phyloP scores from a whole-genome alignment of 2,329 filamentous ascomycete species.

The Thielaviopsis populi region DNA sequence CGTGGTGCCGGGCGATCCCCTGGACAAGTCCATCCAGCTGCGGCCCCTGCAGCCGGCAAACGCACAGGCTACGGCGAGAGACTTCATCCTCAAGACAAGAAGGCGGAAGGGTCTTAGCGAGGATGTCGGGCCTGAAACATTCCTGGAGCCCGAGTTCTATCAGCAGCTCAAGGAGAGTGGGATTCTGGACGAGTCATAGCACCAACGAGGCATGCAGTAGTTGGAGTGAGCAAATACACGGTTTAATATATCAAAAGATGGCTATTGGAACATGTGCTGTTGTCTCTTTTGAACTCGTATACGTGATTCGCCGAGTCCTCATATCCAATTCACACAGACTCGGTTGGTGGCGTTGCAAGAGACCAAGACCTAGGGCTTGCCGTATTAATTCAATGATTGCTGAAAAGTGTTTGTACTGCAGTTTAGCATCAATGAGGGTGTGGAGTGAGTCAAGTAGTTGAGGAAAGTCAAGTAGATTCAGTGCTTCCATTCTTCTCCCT shows the following conservation, averaged over 20 bases:
- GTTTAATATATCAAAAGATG: neutral
- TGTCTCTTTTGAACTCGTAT: neutral
- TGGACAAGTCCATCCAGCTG: conserved; percentile 73
- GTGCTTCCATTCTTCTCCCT: neutral
- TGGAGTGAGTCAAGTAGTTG: no score
- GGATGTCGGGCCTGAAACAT: conserved; percentile 90
- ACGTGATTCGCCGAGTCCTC: neutral
- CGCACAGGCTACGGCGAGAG: conserved; percentile 77
- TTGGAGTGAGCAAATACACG: neutral
- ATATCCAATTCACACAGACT: no score
- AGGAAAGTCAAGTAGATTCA: neutral
- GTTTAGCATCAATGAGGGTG: no score
- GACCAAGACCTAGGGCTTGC: no score
- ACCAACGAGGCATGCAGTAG: neutral
- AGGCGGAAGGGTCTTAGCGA: conserved; percentile 86
- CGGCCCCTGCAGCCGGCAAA: conserved; percentile 75
- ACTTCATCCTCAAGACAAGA: conserved; percentile 94
- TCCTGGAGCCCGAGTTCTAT: conserved; percentile 89
- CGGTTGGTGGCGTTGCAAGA: no score
- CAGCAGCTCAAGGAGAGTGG: conserved; percentile 77
- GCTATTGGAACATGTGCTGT: neutral
- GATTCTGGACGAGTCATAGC: conserved; percentile 47
- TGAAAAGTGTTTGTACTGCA: neutral
- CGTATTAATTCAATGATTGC: neutral
- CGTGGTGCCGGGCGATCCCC: conserved; percentile 86